phyloP scores from a whole-genome alignment of 2,329 filamentous ascomycete species.

The Lasiodiplodia gonubiensis region DNA sequence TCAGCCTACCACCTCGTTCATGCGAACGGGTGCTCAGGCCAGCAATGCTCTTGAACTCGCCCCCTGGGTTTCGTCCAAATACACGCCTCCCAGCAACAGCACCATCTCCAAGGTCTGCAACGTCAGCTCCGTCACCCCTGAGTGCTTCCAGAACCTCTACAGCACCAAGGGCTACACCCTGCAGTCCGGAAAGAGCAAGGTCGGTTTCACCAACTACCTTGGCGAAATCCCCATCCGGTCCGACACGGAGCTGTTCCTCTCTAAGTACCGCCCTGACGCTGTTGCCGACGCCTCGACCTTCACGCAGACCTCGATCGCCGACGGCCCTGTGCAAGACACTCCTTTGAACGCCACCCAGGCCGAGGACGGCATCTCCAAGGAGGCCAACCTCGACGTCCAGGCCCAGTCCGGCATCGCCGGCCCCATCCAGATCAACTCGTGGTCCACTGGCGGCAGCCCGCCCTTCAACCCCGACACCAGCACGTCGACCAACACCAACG shows the following conservation, averaged over 20 bases:
- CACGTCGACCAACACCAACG: conserved; percentile 36
- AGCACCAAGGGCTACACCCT: conserved; percentile 59
- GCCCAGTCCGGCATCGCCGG: conserved; percentile 63
- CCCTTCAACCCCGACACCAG: conserved; percentile 54
- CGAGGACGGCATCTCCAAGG: conserved; percentile 54
- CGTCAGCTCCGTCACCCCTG: conserved; percentile 53
- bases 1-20: conserved; percentile 59
- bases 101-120: conserved; percentile 31
- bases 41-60: conserved; percentile 11
- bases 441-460: conserved; percentile 62
- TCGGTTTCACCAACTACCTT: conserved; percentile 61
- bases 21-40: conserved; percentile 31
- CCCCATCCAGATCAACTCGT: conserved; percentile 62
- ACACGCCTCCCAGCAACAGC: conserved; percentile 13
- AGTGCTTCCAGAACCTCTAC: conserved; percentile 62
- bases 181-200: conserved; percentile 52
- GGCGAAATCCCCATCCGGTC: conserved; percentile 57
- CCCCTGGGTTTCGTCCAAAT: neutral
- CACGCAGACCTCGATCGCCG: conserved; percentile 41
- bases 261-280: conserved; percentile 59
- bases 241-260: conserved; percentile 57
- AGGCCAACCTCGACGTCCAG: conserved; percentile 65
- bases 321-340: conserved; percentile 34
- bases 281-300: conserved; percentile 55
- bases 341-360: conserved; percentile 1